phyloP scores from a whole-genome alignment of 2,329 filamentous ascomycete species.

The Colletotrichum filicis region DNA sequence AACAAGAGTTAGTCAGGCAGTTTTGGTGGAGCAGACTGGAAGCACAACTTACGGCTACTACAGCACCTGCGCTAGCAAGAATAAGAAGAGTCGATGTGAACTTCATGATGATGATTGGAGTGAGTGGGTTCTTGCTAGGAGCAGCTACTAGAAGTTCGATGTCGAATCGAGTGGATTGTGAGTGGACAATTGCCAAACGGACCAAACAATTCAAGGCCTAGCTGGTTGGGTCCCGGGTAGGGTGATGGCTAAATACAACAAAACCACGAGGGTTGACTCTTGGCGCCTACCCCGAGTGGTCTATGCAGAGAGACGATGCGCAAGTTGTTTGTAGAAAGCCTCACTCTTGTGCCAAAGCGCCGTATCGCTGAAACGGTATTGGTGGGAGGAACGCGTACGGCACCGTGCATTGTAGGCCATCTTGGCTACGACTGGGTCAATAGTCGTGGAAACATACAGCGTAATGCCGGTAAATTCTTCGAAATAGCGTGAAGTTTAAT shows the following conservation, averaged over 20 bases:
- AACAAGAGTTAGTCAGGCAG: neutral
- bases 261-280: neutral
- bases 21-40: neutral
- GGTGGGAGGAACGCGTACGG: neutral
- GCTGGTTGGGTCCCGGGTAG: neutral
- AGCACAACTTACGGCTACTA: neutral
- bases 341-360: neutral
- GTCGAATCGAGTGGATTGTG: neutral
- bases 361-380: neutral
- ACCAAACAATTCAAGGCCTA: too few species aligned
- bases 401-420: neutral
- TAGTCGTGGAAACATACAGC: neutral
- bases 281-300: neutral
- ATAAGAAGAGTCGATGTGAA: neutral
- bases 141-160: neutral
- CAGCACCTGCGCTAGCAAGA: neutral
- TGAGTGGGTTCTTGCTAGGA: neutral
- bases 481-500: neutral
- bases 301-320: neutral
- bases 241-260: neutral
- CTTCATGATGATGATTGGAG: neutral
- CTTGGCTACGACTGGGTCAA: neutral
- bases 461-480: neutral
- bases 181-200: neutral
- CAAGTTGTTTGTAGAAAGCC: neutral